Evolutionary conservation across 768 basidiomycete genomes (phyloP).

Genomic region (Tulasnella calospora): DNA sequence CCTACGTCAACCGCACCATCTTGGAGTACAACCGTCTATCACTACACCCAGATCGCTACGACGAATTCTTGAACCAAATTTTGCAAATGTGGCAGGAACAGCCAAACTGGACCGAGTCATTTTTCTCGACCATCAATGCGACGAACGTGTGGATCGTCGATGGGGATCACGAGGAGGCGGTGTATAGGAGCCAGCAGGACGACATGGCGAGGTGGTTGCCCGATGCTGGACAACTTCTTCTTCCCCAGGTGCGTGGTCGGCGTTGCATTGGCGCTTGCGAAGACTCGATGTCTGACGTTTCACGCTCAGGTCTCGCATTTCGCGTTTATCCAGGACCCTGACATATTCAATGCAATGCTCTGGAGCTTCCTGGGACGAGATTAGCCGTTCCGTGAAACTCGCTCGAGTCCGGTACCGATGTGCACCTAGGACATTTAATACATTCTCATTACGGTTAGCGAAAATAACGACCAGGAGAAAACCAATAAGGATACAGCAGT

Average conservation of each 20-base stretch:
- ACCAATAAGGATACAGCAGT: neutral
- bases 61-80: conserved; percentile 12
- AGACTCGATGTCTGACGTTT: neutral
- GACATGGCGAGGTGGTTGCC: conserved; percentile 16
- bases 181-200: conserved; percentile 11
- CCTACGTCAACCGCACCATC: conserved; percentile 19
- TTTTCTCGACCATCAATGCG: conserved; percentile 3
- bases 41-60: neutral
- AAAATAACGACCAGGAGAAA: neutral
- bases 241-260: neutral
- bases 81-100: neutral
- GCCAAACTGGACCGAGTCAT: conserved; percentile 16
- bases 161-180: conserved; percentile 15
- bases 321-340: conserved; percentile 15
- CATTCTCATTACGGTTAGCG: neutral
- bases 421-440: neutral
- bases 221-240: neutral
- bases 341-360: conserved; percentile 7
- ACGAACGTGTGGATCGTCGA: conserved; percentile 8
- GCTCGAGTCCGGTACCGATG: no score
- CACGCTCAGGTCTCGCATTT: conserved; percentile 11
- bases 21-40: neutral
- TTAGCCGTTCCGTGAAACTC: neutral
- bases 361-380: neutral
- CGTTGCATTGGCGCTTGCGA: neutral